A percentile compares a stretch with the other conserved stretches of the same genome.
Evolutionary conservation across 169 alveolate species (phyloP).

Genomic region (Plasmodium chabaudi): DNA sequence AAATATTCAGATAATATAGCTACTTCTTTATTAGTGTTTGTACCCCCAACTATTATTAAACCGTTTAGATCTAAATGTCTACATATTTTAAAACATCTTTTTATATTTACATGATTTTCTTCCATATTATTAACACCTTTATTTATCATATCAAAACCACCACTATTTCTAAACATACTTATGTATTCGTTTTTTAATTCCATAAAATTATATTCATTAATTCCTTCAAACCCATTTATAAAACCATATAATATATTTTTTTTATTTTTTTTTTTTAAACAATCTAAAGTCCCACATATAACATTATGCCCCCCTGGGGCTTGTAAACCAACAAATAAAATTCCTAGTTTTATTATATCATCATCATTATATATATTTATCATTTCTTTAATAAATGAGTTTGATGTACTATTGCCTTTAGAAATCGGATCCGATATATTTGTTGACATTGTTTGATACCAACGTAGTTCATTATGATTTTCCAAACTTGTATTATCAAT

Average conservation of each 20-base stretch:
- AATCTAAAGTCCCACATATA: conserved; percentile 93
- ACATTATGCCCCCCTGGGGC: conserved; percentile 99
- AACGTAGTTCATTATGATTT: neutral
- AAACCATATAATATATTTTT: conserved; percentile 91
- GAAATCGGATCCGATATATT: conserved; percentile 12
- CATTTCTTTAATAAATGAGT: conserved; percentile 30
- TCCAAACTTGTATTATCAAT: no score
- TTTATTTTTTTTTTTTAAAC: conserved; percentile 87
- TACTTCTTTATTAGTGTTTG: conserved; percentile 95
- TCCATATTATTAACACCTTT: conserved; percentile 92
- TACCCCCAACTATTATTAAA: conserved; percentile 96
- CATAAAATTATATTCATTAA: conserved; percentile 90
- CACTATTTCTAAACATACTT: conserved; percentile 93
- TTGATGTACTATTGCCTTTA: conserved; percentile 2
- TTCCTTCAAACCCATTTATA: conserved; percentile 93
- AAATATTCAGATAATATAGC: conserved; percentile 96
- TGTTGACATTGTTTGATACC: conserved; percentile 8
- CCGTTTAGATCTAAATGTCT: conserved; percentile 94
- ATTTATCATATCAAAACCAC: conserved; percentile 97
- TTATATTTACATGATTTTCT: conserved; percentile 90
- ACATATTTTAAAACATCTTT: conserved; percentile 82
- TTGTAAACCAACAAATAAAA: conserved; percentile 96
- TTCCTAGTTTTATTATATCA: conserved; percentile 84
- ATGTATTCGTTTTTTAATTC: conserved; percentile 92
- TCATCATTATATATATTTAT: conserved; percentile 4